These are phyloP conservation scores for Lentinula aciculospora DNA, from an alignment of 768 basidiomycete species.

Conservation along the genomic window DNA sequence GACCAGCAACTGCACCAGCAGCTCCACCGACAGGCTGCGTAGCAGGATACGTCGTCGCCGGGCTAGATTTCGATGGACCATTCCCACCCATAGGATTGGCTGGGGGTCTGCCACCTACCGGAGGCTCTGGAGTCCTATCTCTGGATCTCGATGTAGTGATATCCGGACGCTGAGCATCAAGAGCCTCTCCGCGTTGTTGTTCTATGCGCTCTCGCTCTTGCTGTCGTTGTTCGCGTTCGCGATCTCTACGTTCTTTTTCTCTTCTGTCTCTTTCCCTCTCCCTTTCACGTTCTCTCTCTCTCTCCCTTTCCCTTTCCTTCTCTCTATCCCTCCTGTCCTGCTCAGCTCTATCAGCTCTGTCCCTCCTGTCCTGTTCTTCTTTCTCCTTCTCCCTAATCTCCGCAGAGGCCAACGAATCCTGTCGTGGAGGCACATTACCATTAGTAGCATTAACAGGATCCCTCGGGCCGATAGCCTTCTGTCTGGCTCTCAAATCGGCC, in stretches of 20 bases:
- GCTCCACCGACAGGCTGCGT: slow-evolving; percentile 40
- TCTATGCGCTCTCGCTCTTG: slow-evolving; percentile 12
- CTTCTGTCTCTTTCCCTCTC: slow-evolving; percentile 19
- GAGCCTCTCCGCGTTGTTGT: neutral
- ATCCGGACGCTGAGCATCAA: neutral
- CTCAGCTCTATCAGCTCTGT: slow-evolving; percentile 15
- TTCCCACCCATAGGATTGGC: slow-evolving; percentile 14
- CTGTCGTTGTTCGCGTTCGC: slow-evolving; percentile 22
- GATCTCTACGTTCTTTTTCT: slow-evolving; percentile 33
- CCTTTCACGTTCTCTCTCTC: slow-evolving; percentile 22
- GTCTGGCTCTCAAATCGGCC: slow-evolving; percentile 60
- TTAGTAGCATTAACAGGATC: slow-evolving; percentile 17
- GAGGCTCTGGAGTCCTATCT: slow-evolving; percentile 14
- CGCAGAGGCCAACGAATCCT: slow-evolving; percentile 38
- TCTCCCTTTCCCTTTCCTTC: slow-evolving; percentile 11
- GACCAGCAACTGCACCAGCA: slow-evolving; percentile 46
- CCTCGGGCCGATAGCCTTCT: slow-evolving; percentile 51
- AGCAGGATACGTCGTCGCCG: slow-evolving; percentile 40
- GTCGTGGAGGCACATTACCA: slow-evolving; percentile 42
- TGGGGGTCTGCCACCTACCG: slow-evolving; percentile 27
- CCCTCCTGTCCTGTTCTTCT: slow-evolving; percentile 19
- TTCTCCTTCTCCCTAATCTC: slow-evolving; percentile 16
- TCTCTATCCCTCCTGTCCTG: slow-evolving; percentile 19
- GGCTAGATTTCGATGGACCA: slow-evolving; percentile 33
- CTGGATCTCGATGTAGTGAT: neutral